Evolutionary conservation across 1,284 basidiomycete species (phyloP), one percentile per base, ranked within the genome.

Genomic region (Earliella scabrosa): DNA sequence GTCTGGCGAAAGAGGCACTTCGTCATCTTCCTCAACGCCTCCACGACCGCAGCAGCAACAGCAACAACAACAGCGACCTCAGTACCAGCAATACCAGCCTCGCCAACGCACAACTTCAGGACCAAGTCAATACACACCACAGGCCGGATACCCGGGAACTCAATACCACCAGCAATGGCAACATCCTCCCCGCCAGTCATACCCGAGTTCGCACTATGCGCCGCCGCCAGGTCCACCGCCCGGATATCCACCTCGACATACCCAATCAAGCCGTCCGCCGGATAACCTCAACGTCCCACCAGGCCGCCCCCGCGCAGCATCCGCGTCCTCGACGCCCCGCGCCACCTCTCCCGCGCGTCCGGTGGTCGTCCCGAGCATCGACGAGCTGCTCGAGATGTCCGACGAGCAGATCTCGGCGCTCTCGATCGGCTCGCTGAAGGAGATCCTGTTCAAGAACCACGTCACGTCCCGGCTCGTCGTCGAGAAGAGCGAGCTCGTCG

Each of bases 401-500:
- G 71, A 77, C 3, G 80, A 80, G 8, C 77, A 79, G 21, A 72
- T 94, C n/a, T 69, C 76, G 1, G 72, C 77, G 2, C 74, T 94
- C 18, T 82, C 86, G 10, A 83, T 93, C 50, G 77, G 82, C 16
- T 77, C 80, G 26, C 77, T 95, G 49, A 94, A 94, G 69, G 79
- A 80, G 4, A 81, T 94, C n/a, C 72, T 95, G 23, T 91, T 85
- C 67, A 82, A 84, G 50, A 87, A 89, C 58, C 87, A 88, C 52
- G 88, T 91, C 23, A 82, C 79, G 52, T 75, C 80, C 6, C 75
- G 85, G 39, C 69, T 82, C 63, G 73, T 88, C 2, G 73, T 89
- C 18, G 87, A 90, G 75, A 93, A 93, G 73, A 75, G 79, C 36
- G 92, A 94, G 59, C 72, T 94, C 26, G 88, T 94, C 6, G 77